phyloP scores from a whole-genome alignment of 2,329 filamentous ascomycete genomes.

The Coniochaeta prunicola region DNA sequence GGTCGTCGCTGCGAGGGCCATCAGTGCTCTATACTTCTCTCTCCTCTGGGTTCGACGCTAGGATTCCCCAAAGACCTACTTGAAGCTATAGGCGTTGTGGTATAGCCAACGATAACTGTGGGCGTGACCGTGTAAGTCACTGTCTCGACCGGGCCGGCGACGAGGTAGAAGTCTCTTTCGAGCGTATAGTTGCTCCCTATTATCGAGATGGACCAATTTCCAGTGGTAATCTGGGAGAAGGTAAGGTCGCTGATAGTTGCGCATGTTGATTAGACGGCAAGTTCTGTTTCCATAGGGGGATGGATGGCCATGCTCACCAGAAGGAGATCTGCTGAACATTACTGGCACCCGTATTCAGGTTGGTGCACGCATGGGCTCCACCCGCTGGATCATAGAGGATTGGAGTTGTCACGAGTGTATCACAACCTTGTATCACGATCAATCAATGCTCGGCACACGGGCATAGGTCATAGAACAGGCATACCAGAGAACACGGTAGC shows the following conservation, averaged over 20 bases:
- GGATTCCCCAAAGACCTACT: neutral
- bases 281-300: neutral
- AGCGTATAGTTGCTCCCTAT: neutral
- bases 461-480: neutral
- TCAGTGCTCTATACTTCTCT: neutral
- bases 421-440: neutral
- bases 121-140: neutral
- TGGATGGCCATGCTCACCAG: neutral
- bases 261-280: neutral
- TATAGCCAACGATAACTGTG: conserved; percentile 1
- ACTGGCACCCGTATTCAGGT: neutral
- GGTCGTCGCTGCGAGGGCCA: neutral
- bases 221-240: neutral
- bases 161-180: neutral
- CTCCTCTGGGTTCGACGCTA: neutral
- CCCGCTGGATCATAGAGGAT: neutral
- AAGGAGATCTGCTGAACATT: neutral
- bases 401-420: neutral
- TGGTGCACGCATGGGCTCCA: neutral
- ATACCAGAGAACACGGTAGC: neutral
- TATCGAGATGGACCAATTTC: neutral
- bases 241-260: neutral
- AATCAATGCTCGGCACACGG: neutral
- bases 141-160: neutral
- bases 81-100: neutral